Percentiles rank a stretch among this genome's conserved stretches.
Evolutionary conservation across 2,329 filamentous ascomycete genomes (phyloP).

Genomic region (Alternaria sp.): DNA sequence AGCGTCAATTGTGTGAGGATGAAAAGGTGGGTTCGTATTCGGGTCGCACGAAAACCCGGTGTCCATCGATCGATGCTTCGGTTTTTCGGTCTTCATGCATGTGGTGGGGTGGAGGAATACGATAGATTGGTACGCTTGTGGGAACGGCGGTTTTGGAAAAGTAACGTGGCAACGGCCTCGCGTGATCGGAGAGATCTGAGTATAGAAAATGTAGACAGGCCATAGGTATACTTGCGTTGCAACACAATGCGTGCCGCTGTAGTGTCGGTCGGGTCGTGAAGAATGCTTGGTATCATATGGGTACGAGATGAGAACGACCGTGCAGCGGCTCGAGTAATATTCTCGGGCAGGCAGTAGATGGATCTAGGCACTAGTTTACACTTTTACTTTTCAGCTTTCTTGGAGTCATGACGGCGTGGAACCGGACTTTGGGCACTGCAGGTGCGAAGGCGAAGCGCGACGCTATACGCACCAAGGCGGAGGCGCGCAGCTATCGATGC

Average conservation of each 20-base stretch:
- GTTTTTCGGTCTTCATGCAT: background rate
- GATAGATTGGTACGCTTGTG: background rate
- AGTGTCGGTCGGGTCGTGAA: background rate
- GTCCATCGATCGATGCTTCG: background rate
- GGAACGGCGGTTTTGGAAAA: conserved; percentile 1
- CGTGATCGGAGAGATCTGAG: background rate
- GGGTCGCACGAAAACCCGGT: background rate
- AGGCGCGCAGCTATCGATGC: background rate
- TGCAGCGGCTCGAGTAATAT: conserved; percentile 1
- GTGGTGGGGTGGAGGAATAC: background rate
- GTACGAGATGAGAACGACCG: background rate
- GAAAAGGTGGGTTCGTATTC: background rate
- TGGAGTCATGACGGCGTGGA: background rate
- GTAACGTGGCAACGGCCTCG: background rate
- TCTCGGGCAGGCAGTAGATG: background rate
- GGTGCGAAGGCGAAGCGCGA: background rate
- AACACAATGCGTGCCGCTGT: background rate
- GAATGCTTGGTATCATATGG: background rate
- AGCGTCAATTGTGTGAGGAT: background rate
- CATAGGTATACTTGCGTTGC: background rate
- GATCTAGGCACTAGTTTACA: conserved; percentile 2
- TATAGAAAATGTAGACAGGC: background rate
- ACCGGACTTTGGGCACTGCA: background rate
- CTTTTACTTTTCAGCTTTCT: conserved; percentile 1
- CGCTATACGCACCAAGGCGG: background rate